phyloP scores from a whole-genome alignment of 2,329 filamentous ascomycete genomes.

The Chrysosporium keratinophilum region DNA sequence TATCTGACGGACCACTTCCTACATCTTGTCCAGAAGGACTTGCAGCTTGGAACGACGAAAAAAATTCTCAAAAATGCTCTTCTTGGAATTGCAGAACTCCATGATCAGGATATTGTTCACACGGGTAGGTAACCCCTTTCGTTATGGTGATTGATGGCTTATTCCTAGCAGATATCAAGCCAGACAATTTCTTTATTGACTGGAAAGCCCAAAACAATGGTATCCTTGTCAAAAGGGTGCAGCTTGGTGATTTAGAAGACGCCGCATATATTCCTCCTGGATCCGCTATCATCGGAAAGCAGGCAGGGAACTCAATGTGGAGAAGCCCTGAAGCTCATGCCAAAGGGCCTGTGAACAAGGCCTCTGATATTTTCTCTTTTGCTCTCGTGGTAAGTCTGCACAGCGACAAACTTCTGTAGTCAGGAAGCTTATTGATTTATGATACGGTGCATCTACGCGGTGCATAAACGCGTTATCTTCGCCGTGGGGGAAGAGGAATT shows the following conservation, averaged over 20 bases:
- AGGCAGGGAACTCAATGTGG: slow-evolving; percentile 24
- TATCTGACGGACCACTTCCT: slow-evolving; percentile 38
- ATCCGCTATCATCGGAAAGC: slow-evolving; percentile 14
- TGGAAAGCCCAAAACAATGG: slow-evolving; percentile 14
- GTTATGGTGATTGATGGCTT: not conserved
- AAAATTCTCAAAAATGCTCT: slow-evolving; percentile 36
- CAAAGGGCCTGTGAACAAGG: slow-evolving; percentile 17
- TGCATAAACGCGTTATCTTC: slow-evolving; percentile 34
- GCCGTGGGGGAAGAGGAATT: slow-evolving; percentile 27
- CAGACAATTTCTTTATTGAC: slow-evolving; percentile 28
- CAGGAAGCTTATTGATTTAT: not conserved
- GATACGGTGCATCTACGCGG: slow-evolving; percentile 37
- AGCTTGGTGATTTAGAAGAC: slow-evolving; percentile 23
- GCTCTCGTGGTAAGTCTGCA: slow-evolving; percentile 14
- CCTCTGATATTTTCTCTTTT: slow-evolving; percentile 20
- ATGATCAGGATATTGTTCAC: slow-evolving; percentile 29
- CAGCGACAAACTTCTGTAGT: not conserved
- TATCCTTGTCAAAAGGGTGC: slow-evolving; percentile 16
- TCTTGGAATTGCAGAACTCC: slow-evolving; percentile 29
- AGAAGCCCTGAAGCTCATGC: slow-evolving; percentile 25
- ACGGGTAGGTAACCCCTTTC: slow-evolving; percentile 18
- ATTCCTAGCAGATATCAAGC: slow-evolving; percentile 24
- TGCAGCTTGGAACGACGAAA: slow-evolving; percentile 30
- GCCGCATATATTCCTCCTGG: slow-evolving; percentile 9
- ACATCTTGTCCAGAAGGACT: slow-evolving; percentile 32